Evolutionary conservation across 352 stramenopile species (phyloP).

Genomic region (Phytophthora gonapodyides): DNA sequence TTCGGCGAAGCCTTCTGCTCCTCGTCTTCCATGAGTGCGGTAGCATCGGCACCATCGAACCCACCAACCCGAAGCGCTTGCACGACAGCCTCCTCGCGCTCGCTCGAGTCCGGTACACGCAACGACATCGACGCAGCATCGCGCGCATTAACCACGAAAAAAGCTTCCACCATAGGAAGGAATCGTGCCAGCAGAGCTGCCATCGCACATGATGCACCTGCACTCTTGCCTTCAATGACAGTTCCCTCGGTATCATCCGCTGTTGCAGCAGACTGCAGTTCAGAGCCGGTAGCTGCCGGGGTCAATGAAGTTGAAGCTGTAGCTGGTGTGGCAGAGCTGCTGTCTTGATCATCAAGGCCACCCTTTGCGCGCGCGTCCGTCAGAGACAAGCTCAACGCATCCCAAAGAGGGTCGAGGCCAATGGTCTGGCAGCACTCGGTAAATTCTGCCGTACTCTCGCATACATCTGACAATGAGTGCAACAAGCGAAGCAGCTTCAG

Average conservation of each 20-base stretch:
- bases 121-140: conserved; percentile 82
- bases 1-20: conserved; percentile 39
- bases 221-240: conserved; percentile 89
- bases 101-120: conserved; percentile 67
- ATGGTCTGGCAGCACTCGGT: conserved; percentile 73
- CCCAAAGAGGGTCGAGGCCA: conserved; percentile 74
- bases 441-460: conserved; percentile 70
- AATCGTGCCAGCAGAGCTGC: conserved; percentile 96
- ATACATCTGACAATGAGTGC: conserved; percentile 93
- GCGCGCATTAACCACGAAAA: conserved; percentile 98
- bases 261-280: conserved; percentile 18
- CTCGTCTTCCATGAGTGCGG: conserved; percentile 28
- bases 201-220: conserved; percentile 88
- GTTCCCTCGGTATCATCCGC: conserved; percentile 78
- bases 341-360: conserved; percentile 73
- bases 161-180: conserved; percentile 97
- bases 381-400: conserved; percentile 71
- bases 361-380: conserved; percentile 75
- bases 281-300: conserved; percentile 46
- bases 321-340: conserved; percentile 13
- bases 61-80: conserved; percentile 69
- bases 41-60: conserved; percentile 49
- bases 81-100: conserved; percentile 80
- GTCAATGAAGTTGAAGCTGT: conserved; percentile 7
- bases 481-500: conserved; percentile 96